Evolutionary conservation across 2,329 filamentous ascomycete species (phyloP).

Genomic region (Aspergillus pseudonomiae): DNA sequence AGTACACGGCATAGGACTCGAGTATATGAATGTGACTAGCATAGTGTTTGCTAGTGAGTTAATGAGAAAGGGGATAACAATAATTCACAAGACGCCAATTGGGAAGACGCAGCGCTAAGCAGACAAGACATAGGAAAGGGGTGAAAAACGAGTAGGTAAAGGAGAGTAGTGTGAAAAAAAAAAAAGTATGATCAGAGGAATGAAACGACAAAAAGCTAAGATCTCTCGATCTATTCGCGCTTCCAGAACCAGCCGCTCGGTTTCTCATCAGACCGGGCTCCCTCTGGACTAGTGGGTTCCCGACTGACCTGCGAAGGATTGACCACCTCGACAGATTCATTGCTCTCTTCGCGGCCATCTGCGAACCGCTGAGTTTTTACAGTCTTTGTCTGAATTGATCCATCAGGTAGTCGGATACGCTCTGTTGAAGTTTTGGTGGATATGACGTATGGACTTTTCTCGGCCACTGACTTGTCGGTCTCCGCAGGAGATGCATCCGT

Average conservation of each 20-base stretch:
- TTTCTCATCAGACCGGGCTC: conserved; percentile 14
- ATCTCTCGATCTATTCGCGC: conserved; percentile 19
- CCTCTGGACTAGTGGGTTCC: conserved; percentile 16
- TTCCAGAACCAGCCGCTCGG: conserved; percentile 44
- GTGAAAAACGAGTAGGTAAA: neutral
- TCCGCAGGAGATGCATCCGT: conserved; percentile 3
- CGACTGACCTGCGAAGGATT: conserved; percentile 26
- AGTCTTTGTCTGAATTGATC: conserved; percentile 60
- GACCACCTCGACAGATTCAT: conserved; percentile 54
- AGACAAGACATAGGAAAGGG: neutral
- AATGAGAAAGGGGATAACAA: neutral
- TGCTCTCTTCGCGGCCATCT: conserved; percentile 62
- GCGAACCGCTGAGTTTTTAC: conserved; percentile 61
- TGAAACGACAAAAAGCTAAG: neutral
- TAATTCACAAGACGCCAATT: neutral
- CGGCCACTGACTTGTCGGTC: conserved; percentile 5
- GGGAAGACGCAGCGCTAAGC: neutral
- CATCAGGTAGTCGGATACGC: conserved; percentile 58
- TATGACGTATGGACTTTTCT: conserved; percentile 43
- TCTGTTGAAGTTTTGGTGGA: conserved; percentile 62
- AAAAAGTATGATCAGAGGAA: neutral
- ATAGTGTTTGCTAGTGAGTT: neutral
- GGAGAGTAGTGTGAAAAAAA: neutral
- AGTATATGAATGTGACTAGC: neutral
- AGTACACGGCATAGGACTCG: neutral